phyloP scores from a whole-genome alignment of 331 rosid species.

The Saraca asoca region DNA sequence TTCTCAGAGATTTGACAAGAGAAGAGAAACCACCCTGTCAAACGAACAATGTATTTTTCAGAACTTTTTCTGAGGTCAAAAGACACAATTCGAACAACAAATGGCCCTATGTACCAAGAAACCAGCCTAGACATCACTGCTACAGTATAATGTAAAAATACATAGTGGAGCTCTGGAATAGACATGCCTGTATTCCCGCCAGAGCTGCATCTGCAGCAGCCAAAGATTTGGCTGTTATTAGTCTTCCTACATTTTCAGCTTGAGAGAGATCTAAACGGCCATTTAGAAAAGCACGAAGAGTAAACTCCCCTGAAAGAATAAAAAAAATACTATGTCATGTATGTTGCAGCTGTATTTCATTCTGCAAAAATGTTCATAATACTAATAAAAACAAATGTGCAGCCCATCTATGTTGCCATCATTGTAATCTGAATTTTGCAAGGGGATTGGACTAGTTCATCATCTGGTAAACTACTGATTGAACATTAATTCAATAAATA shows the following conservation, averaged over 20 bases:
- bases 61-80: constrained; percentile 6
- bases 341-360: background rate
- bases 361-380: background rate
- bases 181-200: constrained; percentile 81
- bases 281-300: constrained; percentile 95
- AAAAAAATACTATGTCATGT: constrained; percentile 1
- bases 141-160: background rate
- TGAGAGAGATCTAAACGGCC: constrained; percentile 92
- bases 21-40: constrained; percentile 90
- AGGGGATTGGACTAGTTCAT: background rate
- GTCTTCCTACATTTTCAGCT: constrained; percentile 81
- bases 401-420: background rate
- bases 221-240: constrained; percentile 70
- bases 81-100: constrained; percentile 11
- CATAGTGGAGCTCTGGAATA: background rate
- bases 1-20: constrained; percentile 67
- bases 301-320: constrained; percentile 71
- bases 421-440: background rate
- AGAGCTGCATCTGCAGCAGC: constrained; percentile 94
- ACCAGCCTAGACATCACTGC: constrained; percentile 1
- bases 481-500: constrained; percentile 8
- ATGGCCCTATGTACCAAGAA: background rate
- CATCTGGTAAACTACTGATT: background rate
- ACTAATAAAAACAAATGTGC: background rate
- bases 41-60: constrained; percentile 19